Conservation (phyloP, 2,329 filamentous ascomycete genomes). For the Cercospora brassicicola region DNA sequence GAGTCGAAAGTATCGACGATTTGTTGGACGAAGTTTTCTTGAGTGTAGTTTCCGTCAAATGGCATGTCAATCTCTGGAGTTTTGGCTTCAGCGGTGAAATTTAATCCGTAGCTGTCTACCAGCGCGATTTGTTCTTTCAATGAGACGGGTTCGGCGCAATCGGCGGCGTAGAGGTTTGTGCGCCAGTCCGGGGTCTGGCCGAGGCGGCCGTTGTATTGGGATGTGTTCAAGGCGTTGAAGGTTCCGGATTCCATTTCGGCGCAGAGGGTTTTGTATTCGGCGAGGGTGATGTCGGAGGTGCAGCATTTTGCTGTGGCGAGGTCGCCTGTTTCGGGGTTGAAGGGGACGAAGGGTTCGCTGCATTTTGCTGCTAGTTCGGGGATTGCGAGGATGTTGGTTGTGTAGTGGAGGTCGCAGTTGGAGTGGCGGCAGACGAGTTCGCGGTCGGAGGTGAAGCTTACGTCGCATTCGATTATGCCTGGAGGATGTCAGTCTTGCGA, state of each 20-base stretch:
- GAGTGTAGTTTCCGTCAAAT: constrained; percentile 64
- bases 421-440: constrained; percentile 68
- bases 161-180: constrained; percentile 62
- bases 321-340: constrained; percentile 34
- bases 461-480: constrained; percentile 64
- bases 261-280: constrained; percentile 67
- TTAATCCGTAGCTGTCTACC: constrained; percentile 58
- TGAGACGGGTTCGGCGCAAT: constrained; percentile 62
- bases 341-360: constrained; percentile 60
- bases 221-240: constrained; percentile 57
- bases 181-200: constrained; percentile 58
- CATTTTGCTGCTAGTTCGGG: constrained; percentile 66
- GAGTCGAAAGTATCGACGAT: constrained; percentile 61
- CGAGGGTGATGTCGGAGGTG: constrained; percentile 68
- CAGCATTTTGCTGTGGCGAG: constrained; percentile 67
- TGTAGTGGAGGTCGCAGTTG: constrained; percentile 67
- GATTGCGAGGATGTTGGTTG: constrained; percentile 64
- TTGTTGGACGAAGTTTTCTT: constrained; percentile 64
- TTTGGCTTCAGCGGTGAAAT: constrained; percentile 69
- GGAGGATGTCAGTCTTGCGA: neutral
- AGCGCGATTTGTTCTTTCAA: constrained; percentile 64
- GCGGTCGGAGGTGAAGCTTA: constrained; percentile 64
- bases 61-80: constrained; percentile 67
- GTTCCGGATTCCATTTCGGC: constrained; percentile 69
- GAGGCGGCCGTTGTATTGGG: constrained; percentile 51